These are phyloP conservation scores for Saprolegnia parasitica DNA, from an alignment of 352 stramenopile species.

Conservation along the genomic window DNA sequence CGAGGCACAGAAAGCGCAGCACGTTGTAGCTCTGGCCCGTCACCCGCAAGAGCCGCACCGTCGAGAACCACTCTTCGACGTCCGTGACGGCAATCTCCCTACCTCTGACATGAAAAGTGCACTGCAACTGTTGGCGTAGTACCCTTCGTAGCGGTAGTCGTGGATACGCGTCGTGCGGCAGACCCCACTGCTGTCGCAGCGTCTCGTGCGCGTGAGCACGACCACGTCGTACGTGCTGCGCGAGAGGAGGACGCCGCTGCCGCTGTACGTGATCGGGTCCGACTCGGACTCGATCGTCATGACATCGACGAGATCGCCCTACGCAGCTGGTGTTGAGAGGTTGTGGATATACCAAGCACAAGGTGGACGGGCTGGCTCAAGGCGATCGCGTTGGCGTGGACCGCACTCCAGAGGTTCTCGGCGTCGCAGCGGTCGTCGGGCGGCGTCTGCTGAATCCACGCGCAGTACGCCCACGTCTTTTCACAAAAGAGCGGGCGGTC, in stretches of 20 bases:
- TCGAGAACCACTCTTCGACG: constrained; percentile 10
- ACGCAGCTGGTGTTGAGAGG: not conserved
- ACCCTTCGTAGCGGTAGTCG: constrained; percentile 35
- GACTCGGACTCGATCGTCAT: constrained; percentile 12
- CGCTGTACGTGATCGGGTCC: constrained; percentile 15
- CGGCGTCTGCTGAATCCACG: not conserved
- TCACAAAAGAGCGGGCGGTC: constrained; percentile 13
- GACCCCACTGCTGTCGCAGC: not conserved
- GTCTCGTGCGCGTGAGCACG: constrained; percentile 23
- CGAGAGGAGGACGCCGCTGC: constrained; percentile 25
- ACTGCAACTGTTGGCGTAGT: not conserved
- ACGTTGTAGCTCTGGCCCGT: constrained; percentile 30
- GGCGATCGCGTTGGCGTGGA: not conserved
- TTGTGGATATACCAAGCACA: not conserved
- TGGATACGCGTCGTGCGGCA: constrained; percentile 30
- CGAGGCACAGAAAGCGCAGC: constrained; percentile 26
- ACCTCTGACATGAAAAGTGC: not conserved
- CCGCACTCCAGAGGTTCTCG: constrained; percentile 4
- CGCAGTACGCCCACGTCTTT: constrained; percentile 14
- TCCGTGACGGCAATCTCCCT: constrained; percentile 13
- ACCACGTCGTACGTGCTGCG: constrained; percentile 30
- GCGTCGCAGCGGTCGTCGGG: not conserved
- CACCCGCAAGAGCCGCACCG: constrained; percentile 5
- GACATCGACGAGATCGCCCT: not conserved
- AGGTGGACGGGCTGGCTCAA: not conserved